phyloP scores from a whole-genome alignment of 2,329 filamentous ascomycete genomes.

The Blastomyces gilchristii region DNA sequence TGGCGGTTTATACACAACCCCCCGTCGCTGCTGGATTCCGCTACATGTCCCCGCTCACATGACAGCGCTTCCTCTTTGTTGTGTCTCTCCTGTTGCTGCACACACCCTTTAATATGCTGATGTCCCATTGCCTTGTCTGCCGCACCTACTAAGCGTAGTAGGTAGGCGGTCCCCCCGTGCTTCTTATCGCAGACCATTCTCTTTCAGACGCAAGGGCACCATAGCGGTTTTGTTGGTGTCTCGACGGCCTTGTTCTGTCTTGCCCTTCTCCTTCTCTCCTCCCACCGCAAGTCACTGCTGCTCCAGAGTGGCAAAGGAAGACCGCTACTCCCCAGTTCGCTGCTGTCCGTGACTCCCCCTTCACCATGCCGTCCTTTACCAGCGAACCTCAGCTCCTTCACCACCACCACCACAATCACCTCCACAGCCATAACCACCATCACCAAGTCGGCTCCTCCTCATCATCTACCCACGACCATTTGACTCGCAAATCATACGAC shows the following conservation, averaged over 20 bases:
- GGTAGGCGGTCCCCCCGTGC: constrained; percentile 1
- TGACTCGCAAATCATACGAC: constrained; percentile 35
- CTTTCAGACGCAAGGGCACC: neutral
- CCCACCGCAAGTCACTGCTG: neutral
- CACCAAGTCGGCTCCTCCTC: constrained; percentile 28
- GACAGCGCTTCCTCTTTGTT: neutral
- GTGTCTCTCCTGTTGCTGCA: neutral
- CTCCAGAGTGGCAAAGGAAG: neutral
- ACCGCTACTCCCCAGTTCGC: neutral
- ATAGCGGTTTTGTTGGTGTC: neutral
- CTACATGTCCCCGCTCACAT: neutral
- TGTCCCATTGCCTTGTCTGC: neutral
- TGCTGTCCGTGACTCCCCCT: neutral
- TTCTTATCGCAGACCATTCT: neutral
- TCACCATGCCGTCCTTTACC: constrained; percentile 31
- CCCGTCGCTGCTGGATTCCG: neutral
- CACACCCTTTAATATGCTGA: neutral
- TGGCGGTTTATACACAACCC: neutral
- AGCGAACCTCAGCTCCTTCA: constrained; percentile 27
- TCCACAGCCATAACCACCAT: constrained; percentile 17
- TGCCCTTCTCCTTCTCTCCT: neutral
- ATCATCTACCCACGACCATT: constrained; percentile 30
- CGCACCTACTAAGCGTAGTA: constrained; percentile 1
- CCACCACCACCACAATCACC: constrained; percentile 23
- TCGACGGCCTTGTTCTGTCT: neutral